Evolutionary conservation across 305 asterid genomes (phyloP).

Genomic region (Petunia hybrid): DNA sequence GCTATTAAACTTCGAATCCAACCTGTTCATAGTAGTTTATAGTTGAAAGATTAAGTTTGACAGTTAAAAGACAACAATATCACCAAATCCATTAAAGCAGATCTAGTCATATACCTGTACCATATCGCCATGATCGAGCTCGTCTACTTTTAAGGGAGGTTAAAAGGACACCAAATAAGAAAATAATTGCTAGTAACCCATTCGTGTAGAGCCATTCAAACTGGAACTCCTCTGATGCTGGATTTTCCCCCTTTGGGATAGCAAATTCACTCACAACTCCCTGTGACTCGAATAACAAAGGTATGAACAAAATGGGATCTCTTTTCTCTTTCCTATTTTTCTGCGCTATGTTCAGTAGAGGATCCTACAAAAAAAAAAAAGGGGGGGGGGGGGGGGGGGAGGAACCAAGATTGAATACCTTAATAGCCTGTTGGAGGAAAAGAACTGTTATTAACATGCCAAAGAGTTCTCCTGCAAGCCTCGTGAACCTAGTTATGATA

Average conservation of each 20-base stretch:
- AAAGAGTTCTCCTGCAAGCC: slow-evolving; percentile 25
- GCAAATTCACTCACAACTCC: slow-evolving; percentile 59
- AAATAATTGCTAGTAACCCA: slow-evolving; percentile 77
- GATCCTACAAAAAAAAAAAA: background rate
- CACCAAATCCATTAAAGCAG: background rate
- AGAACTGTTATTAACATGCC: background rate
- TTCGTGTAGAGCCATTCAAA: slow-evolving; percentile 81
- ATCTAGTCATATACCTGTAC: slow-evolving; percentile 58
- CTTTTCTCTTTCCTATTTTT: background rate
- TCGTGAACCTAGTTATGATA: slow-evolving; percentile 18
- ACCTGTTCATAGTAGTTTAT: slow-evolving; percentile 41
- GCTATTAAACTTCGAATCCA: slow-evolving; percentile 66
- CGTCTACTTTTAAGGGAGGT: slow-evolving; percentile 69
- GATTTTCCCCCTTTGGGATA: slow-evolving; percentile 61
- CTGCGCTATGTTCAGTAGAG: background rate
- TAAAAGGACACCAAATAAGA: slow-evolving; percentile 65
- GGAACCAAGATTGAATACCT: slow-evolving; percentile 11
- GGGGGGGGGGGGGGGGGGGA: too few species aligned
- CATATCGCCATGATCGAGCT: slow-evolving; percentile 86
- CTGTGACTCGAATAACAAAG: slow-evolving; percentile 27
- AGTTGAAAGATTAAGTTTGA: too few species aligned
- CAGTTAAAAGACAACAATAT: too few species aligned
- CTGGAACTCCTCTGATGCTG: slow-evolving; percentile 56
- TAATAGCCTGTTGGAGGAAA: slow-evolving; percentile 26
- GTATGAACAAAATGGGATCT: too few species aligned